A percentile compares a stretch with the other conserved stretches of the same genome.
These are phyloP conservation scores for Lactarius deliciosus DNA, from an alignment of 768 basidiomycete species.

Conservation along the genomic window DNA sequence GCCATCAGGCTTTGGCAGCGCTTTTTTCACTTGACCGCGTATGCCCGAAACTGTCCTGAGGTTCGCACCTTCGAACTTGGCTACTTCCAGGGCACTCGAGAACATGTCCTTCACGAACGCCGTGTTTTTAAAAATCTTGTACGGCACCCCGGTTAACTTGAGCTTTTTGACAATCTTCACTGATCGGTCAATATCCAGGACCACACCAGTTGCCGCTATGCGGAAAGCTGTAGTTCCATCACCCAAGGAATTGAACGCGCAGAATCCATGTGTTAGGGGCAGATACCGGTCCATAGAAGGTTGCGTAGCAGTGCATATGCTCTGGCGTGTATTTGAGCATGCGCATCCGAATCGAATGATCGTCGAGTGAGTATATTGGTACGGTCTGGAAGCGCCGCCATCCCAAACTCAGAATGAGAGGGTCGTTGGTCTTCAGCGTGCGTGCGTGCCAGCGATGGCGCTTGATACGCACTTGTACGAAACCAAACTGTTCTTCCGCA, in stretches of 20 bases:
- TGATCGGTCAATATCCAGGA: slow-evolving; percentile 89
- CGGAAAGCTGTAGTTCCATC: slow-evolving; percentile 75
- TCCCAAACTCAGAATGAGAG: slow-evolving; percentile 93
- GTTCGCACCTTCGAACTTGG: slow-evolving; percentile 98
- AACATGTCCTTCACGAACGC: slow-evolving; percentile 99
- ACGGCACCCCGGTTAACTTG: slow-evolving; percentile 92
- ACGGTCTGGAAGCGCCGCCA: slow-evolving; percentile 96
- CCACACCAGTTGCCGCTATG: slow-evolving; percentile 90
- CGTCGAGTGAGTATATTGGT: slow-evolving; percentile 95
- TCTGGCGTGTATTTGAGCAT: slow-evolving; percentile 99
- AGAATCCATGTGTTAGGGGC: slow-evolving; percentile 95
- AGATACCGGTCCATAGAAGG: slow-evolving; percentile 92
- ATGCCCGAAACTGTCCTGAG: slow-evolving; percentile 94
- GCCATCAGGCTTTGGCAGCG: slow-evolving; percentile 91
- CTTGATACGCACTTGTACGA: slow-evolving; percentile 93
- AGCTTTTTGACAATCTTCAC: slow-evolving; percentile 97
- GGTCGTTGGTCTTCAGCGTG: slow-evolving; percentile 96
- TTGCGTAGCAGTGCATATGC: slow-evolving; percentile 99
- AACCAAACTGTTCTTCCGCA: slow-evolving; percentile 90
- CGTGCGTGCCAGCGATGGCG: slow-evolving; percentile 90
- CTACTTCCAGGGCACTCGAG: slow-evolving; percentile 86
- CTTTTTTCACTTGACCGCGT: slow-evolving; percentile 96
- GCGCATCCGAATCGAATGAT: slow-evolving; percentile 97
- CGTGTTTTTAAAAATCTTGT: slow-evolving; percentile 99
- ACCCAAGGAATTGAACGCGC: slow-evolving; percentile 87